Conservation (phyloP, 257 asterid genomes). For the Forsythia viridissima region DNA sequence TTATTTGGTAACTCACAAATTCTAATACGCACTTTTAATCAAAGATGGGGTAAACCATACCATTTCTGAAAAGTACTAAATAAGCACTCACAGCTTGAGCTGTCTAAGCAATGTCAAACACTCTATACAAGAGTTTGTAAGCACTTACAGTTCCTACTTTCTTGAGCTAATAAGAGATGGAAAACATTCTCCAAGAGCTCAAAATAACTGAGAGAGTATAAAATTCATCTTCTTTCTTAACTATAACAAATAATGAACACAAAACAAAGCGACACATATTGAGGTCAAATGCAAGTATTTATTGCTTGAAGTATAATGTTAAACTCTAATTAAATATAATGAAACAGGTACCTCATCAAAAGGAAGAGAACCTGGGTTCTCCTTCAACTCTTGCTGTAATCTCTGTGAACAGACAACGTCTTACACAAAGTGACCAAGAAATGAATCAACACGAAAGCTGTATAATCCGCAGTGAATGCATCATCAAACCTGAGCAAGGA, state of each 20-base stretch:
- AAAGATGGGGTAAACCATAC: background rate
- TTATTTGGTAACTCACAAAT: background rate
- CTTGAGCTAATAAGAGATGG: background rate
- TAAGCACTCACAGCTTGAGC: background rate
- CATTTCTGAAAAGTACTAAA: background rate
- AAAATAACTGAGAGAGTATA: background rate
- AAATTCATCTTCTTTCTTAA: background rate
- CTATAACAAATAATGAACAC: background rate
- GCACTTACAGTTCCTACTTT: background rate
- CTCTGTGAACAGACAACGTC: constrained; percentile 37
- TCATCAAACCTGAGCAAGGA: constrained; percentile 5
- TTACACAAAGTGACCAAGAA: background rate
- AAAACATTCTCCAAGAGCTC: background rate
- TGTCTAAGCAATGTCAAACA: background rate
- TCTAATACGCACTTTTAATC: background rate
- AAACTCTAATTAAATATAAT: background rate
- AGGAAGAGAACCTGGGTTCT: constrained; percentile 51
- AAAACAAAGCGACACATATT: background rate
- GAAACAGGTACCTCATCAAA: constrained; percentile 55
- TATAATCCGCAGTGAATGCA: background rate
- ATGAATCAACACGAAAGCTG: background rate
- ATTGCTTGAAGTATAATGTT: background rate
- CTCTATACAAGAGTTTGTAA: background rate
- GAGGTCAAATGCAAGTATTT: background rate
- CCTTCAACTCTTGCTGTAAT: constrained; percentile 51